Evolutionary conservation across 148 eudicot genomes (phyloP).

Genomic region (Tetragonia tetragonoides): DNA sequence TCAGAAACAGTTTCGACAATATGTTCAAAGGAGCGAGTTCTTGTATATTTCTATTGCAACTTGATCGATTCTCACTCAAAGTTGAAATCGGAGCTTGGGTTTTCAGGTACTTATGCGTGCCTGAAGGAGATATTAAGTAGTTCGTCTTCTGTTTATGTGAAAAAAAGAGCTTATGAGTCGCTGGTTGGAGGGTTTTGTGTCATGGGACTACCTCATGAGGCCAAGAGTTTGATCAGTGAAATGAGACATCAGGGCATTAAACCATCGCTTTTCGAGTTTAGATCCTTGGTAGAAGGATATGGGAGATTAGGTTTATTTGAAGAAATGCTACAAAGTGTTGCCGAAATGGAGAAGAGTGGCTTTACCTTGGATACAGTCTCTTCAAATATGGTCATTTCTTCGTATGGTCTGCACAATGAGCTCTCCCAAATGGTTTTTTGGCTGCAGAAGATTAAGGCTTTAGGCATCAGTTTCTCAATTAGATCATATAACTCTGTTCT

Average conservation of each 20-base stretch:
- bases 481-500: conserved; percentile 71
- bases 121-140: conserved; percentile 33
- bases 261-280: conserved; percentile 53
- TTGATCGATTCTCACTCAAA: conserved; percentile 50
- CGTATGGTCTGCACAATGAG: conserved; percentile 56
- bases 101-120: conserved; percentile 28
- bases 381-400: conserved; percentile 80
- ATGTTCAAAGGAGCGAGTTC: conserved; percentile 48
- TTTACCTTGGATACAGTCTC: conserved; percentile 57
- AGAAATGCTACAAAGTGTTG: conserved; percentile 57
- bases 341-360: conserved; percentile 54
- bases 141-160: conserved; percentile 42
- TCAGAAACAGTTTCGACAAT: conserved; percentile 35
- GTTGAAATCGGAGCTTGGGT: conserved; percentile 46
- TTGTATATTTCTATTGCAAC: conserved; percentile 58
- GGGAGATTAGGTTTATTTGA: conserved; percentile 63
- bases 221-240: conserved; percentile 52
- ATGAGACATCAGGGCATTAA: conserved; percentile 47
- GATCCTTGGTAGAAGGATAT: conserved; percentile 65
- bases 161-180: conserved; percentile 40
- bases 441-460: conserved; percentile 49
- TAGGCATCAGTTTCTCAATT: conserved; percentile 43
- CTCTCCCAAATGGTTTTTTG: conserved; percentile 56
- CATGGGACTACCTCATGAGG: conserved; percentile 59
- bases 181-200: conserved; percentile 59